Conservation (phyloP, 208 protist genomes). For the Leishmania major region DNA sequence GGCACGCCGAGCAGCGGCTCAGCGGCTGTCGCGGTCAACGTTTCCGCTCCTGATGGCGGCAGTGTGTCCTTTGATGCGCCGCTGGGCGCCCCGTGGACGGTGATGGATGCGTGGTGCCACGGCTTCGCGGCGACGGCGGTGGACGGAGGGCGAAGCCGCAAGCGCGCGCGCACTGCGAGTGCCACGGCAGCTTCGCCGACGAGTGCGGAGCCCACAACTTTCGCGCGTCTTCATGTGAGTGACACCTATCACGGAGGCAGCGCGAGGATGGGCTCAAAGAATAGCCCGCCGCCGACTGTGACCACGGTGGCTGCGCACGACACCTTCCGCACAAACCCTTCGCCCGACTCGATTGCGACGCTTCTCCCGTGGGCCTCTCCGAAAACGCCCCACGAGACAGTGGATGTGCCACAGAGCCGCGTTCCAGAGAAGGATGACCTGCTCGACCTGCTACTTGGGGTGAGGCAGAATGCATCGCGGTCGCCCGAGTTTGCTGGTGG, state of each 20-base stretch:
- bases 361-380: background rate
- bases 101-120: conserved; percentile 27
- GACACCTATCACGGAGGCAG: background rate
- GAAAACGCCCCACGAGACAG: background rate
- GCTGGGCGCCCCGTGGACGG: background rate
- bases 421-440: conserved; percentile 40
- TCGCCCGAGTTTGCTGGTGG: background rate
- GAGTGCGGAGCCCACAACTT: background rate
- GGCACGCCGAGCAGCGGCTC: background rate
- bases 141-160: background rate
- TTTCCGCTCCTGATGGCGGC: background rate
- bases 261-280: background rate
- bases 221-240: background rate
- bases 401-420: conserved; percentile 24
- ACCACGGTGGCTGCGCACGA: background rate
- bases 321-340: background rate
- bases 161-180: conserved; percentile 7
- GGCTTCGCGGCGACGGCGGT: conserved; percentile 8
- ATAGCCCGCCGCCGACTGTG: background rate
- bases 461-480: background rate
- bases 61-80: background rate
- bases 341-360: background rate
- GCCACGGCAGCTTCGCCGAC: background rate
- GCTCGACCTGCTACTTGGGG: conserved; percentile 30
- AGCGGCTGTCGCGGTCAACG: background rate